phyloP scores from a whole-genome alignment of 2,329 filamentous ascomycete genomes.

The Chaetomium globosum region DNA sequence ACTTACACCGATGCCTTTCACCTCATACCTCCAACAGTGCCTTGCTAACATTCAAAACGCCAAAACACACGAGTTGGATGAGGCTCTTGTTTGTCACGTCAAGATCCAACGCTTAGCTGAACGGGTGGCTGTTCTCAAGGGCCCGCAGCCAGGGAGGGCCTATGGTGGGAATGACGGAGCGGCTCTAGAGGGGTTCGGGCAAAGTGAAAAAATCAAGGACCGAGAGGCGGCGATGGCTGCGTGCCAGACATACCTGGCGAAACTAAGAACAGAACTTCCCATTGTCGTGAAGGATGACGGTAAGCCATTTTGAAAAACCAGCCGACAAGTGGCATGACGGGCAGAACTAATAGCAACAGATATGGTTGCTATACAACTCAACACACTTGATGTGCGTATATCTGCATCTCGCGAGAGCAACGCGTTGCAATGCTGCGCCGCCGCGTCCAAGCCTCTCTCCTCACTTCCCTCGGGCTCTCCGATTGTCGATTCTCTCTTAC shows the following conservation, averaged over 20 bases:
- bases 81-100: slow-evolving; percentile 51
- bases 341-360: background rate
- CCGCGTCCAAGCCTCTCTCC: background rate
- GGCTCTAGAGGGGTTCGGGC: background rate
- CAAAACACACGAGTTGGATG: slow-evolving; percentile 52
- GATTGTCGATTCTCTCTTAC: background rate
- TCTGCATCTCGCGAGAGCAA: background rate
- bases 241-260: background rate
- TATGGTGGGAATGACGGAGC: background rate
- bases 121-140: slow-evolving; percentile 50
- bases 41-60: slow-evolving; percentile 49
- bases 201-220: background rate
- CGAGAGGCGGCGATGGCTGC: background rate
- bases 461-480: background rate
- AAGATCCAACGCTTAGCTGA: slow-evolving; percentile 55
- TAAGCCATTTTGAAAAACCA: background rate
- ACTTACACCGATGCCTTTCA: slow-evolving; percentile 55
- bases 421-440: background rate
- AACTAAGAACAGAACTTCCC: background rate
- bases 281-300: background rate
- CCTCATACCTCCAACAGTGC: slow-evolving; percentile 56
- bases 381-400: background rate
- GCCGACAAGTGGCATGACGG: background rate
- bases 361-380: background rate
- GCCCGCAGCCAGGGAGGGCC: background rate